These are phyloP conservation scores for Heliamphora pulchella DNA, from an alignment of 179 eudicot genomes.

Conservation along the genomic window DNA sequence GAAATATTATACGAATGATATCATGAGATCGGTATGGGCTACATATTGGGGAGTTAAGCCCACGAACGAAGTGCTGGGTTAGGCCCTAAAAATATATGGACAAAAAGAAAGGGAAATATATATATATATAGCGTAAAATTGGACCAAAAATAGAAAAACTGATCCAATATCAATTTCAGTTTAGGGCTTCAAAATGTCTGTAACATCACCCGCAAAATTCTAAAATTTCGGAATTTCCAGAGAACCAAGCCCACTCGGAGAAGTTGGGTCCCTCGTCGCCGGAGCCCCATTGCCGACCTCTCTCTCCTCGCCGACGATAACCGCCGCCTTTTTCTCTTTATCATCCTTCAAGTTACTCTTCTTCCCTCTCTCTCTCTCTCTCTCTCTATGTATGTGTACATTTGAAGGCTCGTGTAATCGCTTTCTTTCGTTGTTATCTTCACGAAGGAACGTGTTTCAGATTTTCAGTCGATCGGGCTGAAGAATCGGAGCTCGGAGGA, in stretches of 20 bases:
- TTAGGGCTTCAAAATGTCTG: too few species aligned
- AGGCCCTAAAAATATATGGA: too few species aligned
- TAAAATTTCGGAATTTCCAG: too few species aligned
- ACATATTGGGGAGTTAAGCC: too few species aligned
- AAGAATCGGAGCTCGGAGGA: constrained; percentile 18
- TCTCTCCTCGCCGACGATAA: not conserved
- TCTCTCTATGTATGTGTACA: not conserved
- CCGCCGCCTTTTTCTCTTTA: not conserved
- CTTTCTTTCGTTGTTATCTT: not conserved
- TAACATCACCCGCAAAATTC: too few species aligned
- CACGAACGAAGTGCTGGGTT: too few species aligned
- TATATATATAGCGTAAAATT: too few species aligned
- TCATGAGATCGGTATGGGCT: too few species aligned
- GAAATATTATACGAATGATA: too few species aligned
- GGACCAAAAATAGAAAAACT: too few species aligned
- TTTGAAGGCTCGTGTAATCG: not conserved
- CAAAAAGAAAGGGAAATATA: too few species aligned
- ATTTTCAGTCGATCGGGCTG: not conserved
- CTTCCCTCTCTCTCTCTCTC: not conserved
- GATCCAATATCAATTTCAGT: too few species aligned
- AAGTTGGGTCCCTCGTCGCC: not conserved
- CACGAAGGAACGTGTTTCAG: not conserved
- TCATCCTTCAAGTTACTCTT: not conserved
- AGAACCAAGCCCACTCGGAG: not conserved
- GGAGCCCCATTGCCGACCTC: constrained; percentile 3